Conservation (phyloP, 768 basidiomycete species). For the Kwoniella dendrophila region DNA sequence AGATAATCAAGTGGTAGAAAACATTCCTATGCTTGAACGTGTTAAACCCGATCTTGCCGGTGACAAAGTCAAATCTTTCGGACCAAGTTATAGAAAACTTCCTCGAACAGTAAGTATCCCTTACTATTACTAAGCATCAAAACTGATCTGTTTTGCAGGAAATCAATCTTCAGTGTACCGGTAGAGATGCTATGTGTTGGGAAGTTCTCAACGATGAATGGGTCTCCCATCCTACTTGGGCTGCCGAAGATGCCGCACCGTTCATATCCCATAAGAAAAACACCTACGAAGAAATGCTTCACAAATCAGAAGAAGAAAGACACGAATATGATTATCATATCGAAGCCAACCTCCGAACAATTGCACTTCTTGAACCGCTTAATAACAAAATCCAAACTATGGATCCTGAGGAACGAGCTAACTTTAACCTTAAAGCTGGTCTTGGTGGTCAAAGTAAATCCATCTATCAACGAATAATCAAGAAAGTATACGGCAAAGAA, state of each 20-base stretch:
- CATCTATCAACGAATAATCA: conserved; percentile 89
- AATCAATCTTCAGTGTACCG: conserved; percentile 84
- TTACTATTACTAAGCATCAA: background rate
- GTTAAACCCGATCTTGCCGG: conserved; percentile 63
- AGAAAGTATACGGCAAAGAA: conserved; percentile 80
- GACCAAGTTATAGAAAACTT: conserved; percentile 89
- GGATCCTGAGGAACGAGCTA: conserved; percentile 78
- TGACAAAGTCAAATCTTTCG: conserved; percentile 61
- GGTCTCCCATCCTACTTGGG: conserved; percentile 99
- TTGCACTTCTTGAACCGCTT: conserved; percentile 86
- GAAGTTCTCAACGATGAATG: conserved; percentile 96
- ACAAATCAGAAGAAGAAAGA: conserved; percentile 96
- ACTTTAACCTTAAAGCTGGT: conserved; percentile 79
- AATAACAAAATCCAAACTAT: conserved; percentile 81
- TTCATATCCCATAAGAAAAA: conserved; percentile 91
- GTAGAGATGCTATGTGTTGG: conserved; percentile 88
- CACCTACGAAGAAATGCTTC: conserved; percentile 88
- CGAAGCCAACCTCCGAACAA: conserved; percentile 85
- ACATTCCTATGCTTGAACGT: conserved; percentile 76
- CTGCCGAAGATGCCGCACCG: conserved; percentile 92
- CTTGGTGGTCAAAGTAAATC: conserved; percentile 85
- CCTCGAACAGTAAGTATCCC: conserved; percentile 74
- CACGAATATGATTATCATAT: conserved; percentile 97
- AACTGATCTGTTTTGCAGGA: conserved; percentile 63
- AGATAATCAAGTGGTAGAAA: conserved; percentile 67